A percentile compares a stretch with the other conserved stretches of the same genome.
phyloP scores from a whole-genome alignment of 495 filamentous ascomycete genomes.

The Hapsidospora chrysogenum region DNA sequence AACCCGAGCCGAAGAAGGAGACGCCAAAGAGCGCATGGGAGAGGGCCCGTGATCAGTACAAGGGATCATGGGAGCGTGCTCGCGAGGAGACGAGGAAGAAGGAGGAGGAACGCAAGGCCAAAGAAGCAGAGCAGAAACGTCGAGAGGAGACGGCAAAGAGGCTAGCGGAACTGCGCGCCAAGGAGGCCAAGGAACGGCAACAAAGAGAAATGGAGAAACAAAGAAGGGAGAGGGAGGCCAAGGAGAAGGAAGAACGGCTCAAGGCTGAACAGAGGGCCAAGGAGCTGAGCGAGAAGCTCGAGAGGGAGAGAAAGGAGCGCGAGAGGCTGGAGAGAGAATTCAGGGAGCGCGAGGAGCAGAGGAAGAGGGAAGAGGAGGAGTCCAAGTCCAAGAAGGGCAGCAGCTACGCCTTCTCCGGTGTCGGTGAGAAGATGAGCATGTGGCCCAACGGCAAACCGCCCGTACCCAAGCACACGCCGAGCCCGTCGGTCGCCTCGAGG shows the following conservation, averaged over 20 bases:
- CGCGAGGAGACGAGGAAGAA: slow-evolving; percentile 48
- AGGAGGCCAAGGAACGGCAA: slow-evolving; percentile 41
- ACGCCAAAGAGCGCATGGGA: slow-evolving; percentile 43
- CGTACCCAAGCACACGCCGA: slow-evolving; percentile 10
- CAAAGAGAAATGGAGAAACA: slow-evolving; percentile 25
- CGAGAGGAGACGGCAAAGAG: slow-evolving; percentile 33
- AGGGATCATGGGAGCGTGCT: slow-evolving; percentile 49
- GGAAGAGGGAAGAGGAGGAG: slow-evolving; percentile 22
- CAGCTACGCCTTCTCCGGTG: slow-evolving; percentile 32
- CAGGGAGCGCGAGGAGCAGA: slow-evolving; percentile 12
- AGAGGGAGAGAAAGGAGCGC: slow-evolving; percentile 17
- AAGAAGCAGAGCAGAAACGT: slow-evolving; percentile 27
- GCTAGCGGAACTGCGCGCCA: slow-evolving; percentile 37
- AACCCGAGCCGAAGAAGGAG: slow-evolving; percentile 7
- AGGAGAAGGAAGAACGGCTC: slow-evolving; percentile 18
- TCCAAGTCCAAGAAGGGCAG: slow-evolving; percentile 13
- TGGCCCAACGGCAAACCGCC: slow-evolving; percentile 35
- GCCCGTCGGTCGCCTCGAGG: slow-evolving; percentile 7
- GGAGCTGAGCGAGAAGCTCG: slow-evolving; percentile 13
- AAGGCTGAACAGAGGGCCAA: slow-evolving; percentile 26
- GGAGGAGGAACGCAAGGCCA: slow-evolving; percentile 42
- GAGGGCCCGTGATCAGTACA: slow-evolving; percentile 37
- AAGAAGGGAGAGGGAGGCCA: slow-evolving; percentile 24
- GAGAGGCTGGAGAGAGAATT: slow-evolving; percentile 9
- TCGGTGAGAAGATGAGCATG: slow-evolving; percentile 39